These are phyloP conservation scores for Daldinia sp. DNA, from an alignment of 2,329 filamentous ascomycete genomes.

Conservation along the genomic window DNA sequence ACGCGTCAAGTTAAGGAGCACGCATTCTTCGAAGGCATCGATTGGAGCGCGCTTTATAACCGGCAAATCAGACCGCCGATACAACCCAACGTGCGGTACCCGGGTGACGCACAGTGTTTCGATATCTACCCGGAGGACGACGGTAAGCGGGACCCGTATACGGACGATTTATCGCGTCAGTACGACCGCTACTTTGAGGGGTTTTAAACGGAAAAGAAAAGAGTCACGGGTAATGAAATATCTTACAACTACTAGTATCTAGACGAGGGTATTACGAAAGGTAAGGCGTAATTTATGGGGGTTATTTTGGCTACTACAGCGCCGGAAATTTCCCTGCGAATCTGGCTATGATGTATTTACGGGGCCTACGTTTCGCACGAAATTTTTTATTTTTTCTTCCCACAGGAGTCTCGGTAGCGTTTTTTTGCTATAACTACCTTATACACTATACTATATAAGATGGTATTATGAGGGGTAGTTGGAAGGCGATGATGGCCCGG, in stretches of 20 bases:
- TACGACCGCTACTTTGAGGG: slow-evolving; percentile 77
- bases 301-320: slow-evolving; percentile 5
- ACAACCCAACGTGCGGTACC: slow-evolving; percentile 74
- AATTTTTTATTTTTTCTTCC: slow-evolving; percentile 10
- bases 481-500: too few relatives aligned
- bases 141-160: slow-evolving; percentile 70
- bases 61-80: slow-evolving; percentile 74
- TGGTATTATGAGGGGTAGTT: slow-evolving; percentile 19
- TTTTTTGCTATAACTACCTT: too few relatives aligned
- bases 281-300: slow-evolving; percentile 3
- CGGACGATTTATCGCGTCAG: slow-evolving; percentile 70
- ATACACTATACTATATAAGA: slow-evolving; percentile 15
- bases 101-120: slow-evolving; percentile 82
- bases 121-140: slow-evolving; percentile 84
- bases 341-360: slow-evolving; percentile 18
- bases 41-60: slow-evolving; percentile 77
- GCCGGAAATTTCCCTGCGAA: neutral
- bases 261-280: slow-evolving; percentile 8
- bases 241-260: slow-evolving; percentile 15
- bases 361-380: slow-evolving; percentile 4
- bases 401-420: slow-evolving; percentile 20
- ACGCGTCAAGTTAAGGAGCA: slow-evolving; percentile 76
- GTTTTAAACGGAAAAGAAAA: slow-evolving; percentile 71
- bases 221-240: neutral
- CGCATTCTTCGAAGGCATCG: slow-evolving; percentile 75